Base-by-base conservation (phyloP, 441 rosid species). In the Corymbia calophylla region DNA sequence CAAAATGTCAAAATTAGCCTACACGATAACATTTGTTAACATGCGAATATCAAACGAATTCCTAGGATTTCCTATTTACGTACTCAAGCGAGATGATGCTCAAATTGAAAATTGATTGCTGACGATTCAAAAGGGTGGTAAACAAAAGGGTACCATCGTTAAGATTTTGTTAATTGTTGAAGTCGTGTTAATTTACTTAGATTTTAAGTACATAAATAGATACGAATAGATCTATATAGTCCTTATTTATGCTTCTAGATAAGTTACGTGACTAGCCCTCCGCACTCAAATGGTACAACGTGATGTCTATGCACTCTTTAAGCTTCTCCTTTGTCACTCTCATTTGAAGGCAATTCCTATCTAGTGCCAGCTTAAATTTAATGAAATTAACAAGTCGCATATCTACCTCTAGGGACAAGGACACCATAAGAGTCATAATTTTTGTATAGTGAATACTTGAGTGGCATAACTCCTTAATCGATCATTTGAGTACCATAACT, bases 21-120 rank as follows among this genome's bases (percentile, higher is more conserved):
- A 21, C 47, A 68, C 0, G 23, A 5, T 23, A 56, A 23, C 6
- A 56, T 56, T 56, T 3, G 3, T 56, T 4, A 68, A 68, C 44
- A 68, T 8, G 12, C 13, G 7, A 18, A 32, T 32, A 68, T 18
- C 13, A 0, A 68, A 68, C 7, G 1, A 17, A 32, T 68, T n/a
- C 80, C 0, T 32, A 68, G 19, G 25, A 32, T 17, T 32, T 68
- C 2, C 47, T 68, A 68, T 32, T 17, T 17, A 68, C 2, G 7
- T 66, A 9, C 13, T 9, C 9, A 19, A 68, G 11, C 0, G 80
- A 9, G 80, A 17, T 0, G 0, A 68, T 68, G 13, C 23, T 17
- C 11, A 1, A 5, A 18, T 68, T 19, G 10, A 32, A 18, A 32
- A 9, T 18, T 68, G 32, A 68, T 68, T 18, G 25, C 80, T 32